Base-by-base conservation (phyloP, 225 moss, liverwort and hornwort genomes). In the Pleurozium schreberi region DNA sequence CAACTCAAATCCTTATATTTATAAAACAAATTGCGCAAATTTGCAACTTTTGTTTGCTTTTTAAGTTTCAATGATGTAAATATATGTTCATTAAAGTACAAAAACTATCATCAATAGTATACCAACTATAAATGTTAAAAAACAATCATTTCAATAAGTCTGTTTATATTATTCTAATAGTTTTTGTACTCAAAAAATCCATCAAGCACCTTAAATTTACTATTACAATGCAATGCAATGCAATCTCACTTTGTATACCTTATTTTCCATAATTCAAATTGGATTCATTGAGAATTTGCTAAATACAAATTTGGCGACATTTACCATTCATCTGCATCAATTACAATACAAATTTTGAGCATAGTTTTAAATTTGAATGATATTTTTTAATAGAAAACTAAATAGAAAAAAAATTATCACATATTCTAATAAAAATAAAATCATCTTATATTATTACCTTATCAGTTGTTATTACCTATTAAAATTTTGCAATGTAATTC, bases 261-360 rank as follows among this genome's bases (percentile, higher is more conserved):
- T 92, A 30, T 92, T 92, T 28, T 92, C 92, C 92, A 92, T 92
- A 18, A 36, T 4, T 25, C 12, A 76, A 69, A 18, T 63, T 25
- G 2, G 21, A 74, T 58, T n/a, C 7, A 8, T 33, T 9, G 27
- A 34, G 0, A 4, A 7, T 40, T 45, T 18, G 11, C 23, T 60
- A 30, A 8, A n/a, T 63, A 21, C 21, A 19, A 47, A 62, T 22
- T 42, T 36, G 5, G 6, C 6, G 40, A 5, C 5, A 66, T 20
- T 11, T 30, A 3, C 4, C 2, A 66, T 25, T 43, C 7, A 19
- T 18, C 5, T 68, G 17, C 34, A 80, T 22, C 2, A 43, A 21
- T 58, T 7, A 33, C 1, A 58, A 5, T 16, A 14, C 27, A 13
- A 21, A 27, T 0, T 47, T 16, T 31, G 4, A 19, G 5, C 1